Evolutionary conservation across 192 early-diverging fungal species (phyloP), one percentile per base, ranked within the genome.

Genomic region (Thamnidium elegans): DNA sequence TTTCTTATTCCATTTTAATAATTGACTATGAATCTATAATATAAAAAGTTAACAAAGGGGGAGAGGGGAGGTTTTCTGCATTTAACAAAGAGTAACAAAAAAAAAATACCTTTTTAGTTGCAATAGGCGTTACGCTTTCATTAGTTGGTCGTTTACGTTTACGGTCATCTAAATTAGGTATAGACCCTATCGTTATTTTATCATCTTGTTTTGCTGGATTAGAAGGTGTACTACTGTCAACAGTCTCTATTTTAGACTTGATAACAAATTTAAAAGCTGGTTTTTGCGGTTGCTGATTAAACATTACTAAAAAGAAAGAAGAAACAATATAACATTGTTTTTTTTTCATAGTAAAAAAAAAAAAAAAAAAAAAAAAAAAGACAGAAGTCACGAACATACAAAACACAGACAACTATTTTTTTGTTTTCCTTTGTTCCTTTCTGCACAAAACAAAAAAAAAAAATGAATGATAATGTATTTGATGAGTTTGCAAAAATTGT

Each of bases 1-100:
- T 10, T 65, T 65, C 19, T 65, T 20, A 21, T 65, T 65, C 69
- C 62, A 70, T 59, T 46, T 59, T 17, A 65, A 20, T 43, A 70
- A 43, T 53, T 70, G 69, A 3, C 30, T 60, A 21, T 65, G 50
- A n/a, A 70, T 65, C 69, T 70, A 39, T 8, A 26, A 8, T 3
- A 47, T 1, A 42, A 3, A 10, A 13, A 47, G 11, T 54, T 13
- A 54, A 5, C 1, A 15, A 54, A 13, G 3, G 26, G 26, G 26
- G 26, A 15, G 30, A 13, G 3, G 26, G 26, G 26, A 3, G 26
- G 1, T 3, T 26, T 26, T 26, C 1, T 26, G 26, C 26, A 26
- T 26, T 26, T 26, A 26, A 26, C 26, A 26, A 26, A 26, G 26
- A 26, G 26, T 26, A 26, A 26, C 26, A 1, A 26, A 26, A 26